Evolutionary conservation across 352 stramenopile species (phyloP).

Genomic region (Halophytophthora batemanensis): DNA sequence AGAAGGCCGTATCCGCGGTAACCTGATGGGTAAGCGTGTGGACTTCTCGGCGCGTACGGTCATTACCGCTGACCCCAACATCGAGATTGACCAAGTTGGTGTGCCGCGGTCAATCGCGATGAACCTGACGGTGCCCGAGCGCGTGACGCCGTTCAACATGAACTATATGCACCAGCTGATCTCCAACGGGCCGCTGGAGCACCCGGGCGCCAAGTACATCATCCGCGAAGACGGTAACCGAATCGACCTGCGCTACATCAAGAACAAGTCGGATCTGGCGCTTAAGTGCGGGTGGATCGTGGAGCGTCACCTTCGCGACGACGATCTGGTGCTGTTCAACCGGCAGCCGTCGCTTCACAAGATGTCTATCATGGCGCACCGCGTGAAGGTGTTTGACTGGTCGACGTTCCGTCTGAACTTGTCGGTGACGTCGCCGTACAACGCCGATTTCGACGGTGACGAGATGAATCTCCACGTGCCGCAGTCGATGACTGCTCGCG

Average conservation of each 20-base stretch:
- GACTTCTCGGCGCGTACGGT: conserved; percentile 99
- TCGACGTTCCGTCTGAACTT: conserved; percentile 99
- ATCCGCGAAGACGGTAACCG: conserved; percentile 96
- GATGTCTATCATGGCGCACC: conserved; percentile 99
- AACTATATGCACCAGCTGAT: conserved; percentile 95
- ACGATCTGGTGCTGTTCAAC: conserved; percentile 99
- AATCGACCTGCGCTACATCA: conserved; percentile 98
- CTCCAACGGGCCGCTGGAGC: conserved; percentile 93
- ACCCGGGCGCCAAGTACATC: conserved; percentile 98
- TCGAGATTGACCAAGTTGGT: conserved; percentile 98
- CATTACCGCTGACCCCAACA: conserved; percentile 99
- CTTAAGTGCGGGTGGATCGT: conserved; percentile 98
- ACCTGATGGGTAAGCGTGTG: conserved; percentile 99
- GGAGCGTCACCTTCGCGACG: conserved; percentile 97
- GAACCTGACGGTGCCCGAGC: conserved; percentile 98
- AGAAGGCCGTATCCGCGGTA: conserved; percentile 98
- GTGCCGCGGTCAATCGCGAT: conserved; percentile 98
- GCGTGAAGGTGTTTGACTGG: conserved; percentile 99
- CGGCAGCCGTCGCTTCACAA: conserved; percentile 99
- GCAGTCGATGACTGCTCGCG: conserved; percentile 96
- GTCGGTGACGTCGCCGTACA: conserved; percentile 98
- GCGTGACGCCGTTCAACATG: conserved; percentile 99
- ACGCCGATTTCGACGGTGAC: conserved; percentile 99
- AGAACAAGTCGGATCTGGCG: conserved; percentile 94
- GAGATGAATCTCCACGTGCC: conserved; percentile 99